Conservation (phyloP, 2,329 filamentous ascomycete genomes). For the Penicillium sp. region DNA sequence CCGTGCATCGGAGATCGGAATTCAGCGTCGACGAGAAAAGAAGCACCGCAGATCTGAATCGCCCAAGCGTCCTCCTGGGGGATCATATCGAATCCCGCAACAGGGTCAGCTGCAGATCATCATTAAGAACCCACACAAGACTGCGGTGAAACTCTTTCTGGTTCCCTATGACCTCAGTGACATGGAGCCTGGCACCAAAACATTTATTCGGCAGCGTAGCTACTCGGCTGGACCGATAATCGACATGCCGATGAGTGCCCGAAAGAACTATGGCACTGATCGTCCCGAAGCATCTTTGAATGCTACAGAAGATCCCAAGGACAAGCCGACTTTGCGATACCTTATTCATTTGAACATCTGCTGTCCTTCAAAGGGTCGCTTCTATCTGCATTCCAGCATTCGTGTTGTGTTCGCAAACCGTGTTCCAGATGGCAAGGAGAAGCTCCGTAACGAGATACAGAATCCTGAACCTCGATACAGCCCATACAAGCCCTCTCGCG, state of each 20-base stretch:
- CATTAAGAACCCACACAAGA: constrained; percentile 98
- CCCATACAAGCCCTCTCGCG: constrained; percentile 70
- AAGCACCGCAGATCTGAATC: constrained; percentile 61
- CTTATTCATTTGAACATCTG: constrained; percentile 93
- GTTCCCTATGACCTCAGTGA: constrained; percentile 89
- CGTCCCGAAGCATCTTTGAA: constrained; percentile 56
- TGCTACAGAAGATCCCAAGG: constrained; percentile 37
- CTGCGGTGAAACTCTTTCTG: constrained; percentile 92
- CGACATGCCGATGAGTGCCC: constrained; percentile 60
- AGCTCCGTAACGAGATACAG: constrained; percentile 84
- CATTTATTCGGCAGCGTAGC: constrained; percentile 90
- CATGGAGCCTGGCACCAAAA: constrained; percentile 94
- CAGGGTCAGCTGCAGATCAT: constrained; percentile 95
- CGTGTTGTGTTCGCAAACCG: constrained; percentile 96
- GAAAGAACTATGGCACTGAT: constrained; percentile 51
- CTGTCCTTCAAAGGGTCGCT: constrained; percentile 77
- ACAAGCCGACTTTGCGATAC: constrained; percentile 78
- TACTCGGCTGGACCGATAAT: constrained; percentile 87
- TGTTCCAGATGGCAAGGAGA: constrained; percentile 93
- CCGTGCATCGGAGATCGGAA: constrained; percentile 28
- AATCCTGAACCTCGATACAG: constrained; percentile 85
- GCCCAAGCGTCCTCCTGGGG: constrained; percentile 73
- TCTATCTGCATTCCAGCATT: constrained; percentile 87
- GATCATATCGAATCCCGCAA: constrained; percentile 90
- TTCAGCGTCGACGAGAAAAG: constrained; percentile 54